phyloP scores from a whole-genome alignment of 2,329 filamentous ascomycete species.

The Paracoccidioides lutzii region DNA sequence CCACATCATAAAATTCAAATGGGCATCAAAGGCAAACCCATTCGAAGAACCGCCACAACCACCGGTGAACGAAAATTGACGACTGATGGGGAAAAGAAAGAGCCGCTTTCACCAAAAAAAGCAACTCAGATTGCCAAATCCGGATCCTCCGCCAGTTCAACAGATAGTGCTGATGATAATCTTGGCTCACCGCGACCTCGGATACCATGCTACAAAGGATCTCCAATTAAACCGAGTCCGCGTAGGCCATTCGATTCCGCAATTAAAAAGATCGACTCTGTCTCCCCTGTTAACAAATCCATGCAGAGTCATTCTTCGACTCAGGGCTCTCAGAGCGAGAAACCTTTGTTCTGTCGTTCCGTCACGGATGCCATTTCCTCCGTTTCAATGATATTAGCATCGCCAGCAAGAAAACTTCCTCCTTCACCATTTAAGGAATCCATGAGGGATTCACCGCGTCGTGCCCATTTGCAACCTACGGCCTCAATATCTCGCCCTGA shows the following conservation, averaged over 20 bases:
- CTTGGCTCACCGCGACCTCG: conserved; percentile 26
- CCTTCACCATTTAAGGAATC: conserved; percentile 32
- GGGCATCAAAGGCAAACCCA: conserved; percentile 34
- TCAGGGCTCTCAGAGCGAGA: background rate
- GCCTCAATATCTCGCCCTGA: conserved; percentile 13
- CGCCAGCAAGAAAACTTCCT: conserved; percentile 33
- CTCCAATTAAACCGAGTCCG: conserved; percentile 22
- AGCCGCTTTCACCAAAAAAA: conserved; percentile 38
- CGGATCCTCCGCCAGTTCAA: conserved; percentile 23
- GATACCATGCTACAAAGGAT: conserved; percentile 19
- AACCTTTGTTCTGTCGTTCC: background rate
- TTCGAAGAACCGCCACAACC: conserved; percentile 29
- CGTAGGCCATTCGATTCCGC: conserved; percentile 21
- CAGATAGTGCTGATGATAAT: conserved; percentile 25
- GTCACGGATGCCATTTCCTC: conserved; percentile 13
- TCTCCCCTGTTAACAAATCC: conserved; percentile 9
- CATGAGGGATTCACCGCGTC: conserved; percentile 30
- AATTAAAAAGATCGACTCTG: conserved; percentile 28
- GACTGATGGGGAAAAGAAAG: conserved; percentile 10
- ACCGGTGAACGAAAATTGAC: conserved; percentile 18
- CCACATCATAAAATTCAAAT: conserved; percentile 17
- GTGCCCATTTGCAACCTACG: conserved; percentile 18
- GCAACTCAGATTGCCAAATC: conserved; percentile 34
- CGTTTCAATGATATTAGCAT: conserved; percentile 27
- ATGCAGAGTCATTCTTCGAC: background rate